Conservation (phyloP, 2,329 filamentous ascomycete genomes). For the Magnaporthiopsis rhizophila region DNA sequence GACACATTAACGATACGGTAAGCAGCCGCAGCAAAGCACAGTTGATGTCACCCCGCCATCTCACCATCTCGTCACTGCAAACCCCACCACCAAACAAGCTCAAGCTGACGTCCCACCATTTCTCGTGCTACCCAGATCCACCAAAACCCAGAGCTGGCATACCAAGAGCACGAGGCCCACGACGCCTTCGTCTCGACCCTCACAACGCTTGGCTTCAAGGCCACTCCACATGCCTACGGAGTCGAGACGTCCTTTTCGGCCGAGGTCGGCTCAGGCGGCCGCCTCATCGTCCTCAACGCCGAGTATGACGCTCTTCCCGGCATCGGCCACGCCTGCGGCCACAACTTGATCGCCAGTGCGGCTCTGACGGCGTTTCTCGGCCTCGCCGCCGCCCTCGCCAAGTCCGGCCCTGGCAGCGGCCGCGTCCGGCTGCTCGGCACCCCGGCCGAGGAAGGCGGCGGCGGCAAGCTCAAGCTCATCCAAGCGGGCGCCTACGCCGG, state of each 20-base stretch:
- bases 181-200: slow-evolving; percentile 37
- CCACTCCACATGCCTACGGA: slow-evolving; percentile 41
- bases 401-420: slow-evolving; percentile 14
- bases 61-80: too few species aligned
- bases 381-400: slow-evolving; percentile 15
- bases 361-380: slow-evolving; percentile 29
- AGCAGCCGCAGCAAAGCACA: not conserved
- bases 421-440: slow-evolving; percentile 29
- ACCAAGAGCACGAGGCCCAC: slow-evolving; percentile 41
- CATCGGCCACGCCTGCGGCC: slow-evolving; percentile 33
- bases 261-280: slow-evolving; percentile 12
- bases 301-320: slow-evolving; percentile 23
- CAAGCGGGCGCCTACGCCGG: slow-evolving; percentile 31
- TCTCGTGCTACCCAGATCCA: slow-evolving; percentile 19
- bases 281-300: slow-evolving; percentile 16
- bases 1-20: not conserved
- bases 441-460: slow-evolving; percentile 33
- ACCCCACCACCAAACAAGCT: not conserved
- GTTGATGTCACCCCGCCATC: not conserved
- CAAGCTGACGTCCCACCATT: not conserved
- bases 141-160: slow-evolving; percentile 39
- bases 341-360: slow-evolving; percentile 33
- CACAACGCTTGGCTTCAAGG: slow-evolving; percentile 31
- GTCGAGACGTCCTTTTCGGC: slow-evolving; percentile 42
- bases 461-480: slow-evolving; percentile 36